phyloP scores from a whole-genome alignment of 2,329 filamentous ascomycete species.

The Pseudovirgaria hyperparasitica region DNA sequence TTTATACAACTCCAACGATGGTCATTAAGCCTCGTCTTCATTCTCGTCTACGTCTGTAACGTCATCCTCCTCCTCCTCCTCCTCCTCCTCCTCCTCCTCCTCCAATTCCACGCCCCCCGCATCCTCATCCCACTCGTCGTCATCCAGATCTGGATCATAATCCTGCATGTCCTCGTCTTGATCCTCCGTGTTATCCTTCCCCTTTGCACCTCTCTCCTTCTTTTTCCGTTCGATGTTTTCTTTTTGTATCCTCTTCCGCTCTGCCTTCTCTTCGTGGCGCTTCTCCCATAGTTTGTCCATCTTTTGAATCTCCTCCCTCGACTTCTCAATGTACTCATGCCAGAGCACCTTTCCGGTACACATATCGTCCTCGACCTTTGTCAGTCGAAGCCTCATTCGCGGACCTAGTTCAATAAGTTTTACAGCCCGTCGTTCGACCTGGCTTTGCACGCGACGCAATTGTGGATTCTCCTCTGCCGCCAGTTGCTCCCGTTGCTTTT shows the following conservation, averaged over 20 bases:
- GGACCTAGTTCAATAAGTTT: constrained; percentile 89
- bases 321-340: constrained; percentile 91
- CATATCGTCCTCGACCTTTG: constrained; percentile 91
- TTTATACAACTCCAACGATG: no score
- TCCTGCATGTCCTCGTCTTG: constrained; percentile 30
- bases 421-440: constrained; percentile 73
- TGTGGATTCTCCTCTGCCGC: constrained; percentile 26
- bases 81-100: constrained; percentile 39
- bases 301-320: constrained; percentile 59
- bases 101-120: constrained; percentile 38
- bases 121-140: constrained; percentile 29
- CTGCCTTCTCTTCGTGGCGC: constrained; percentile 67
- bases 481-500: constrained; percentile 30
- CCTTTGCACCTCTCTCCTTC: constrained; percentile 44
- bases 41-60: constrained; percentile 32
- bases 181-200: constrained; percentile 25
- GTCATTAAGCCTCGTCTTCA: constrained; percentile 12
- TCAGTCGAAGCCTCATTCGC: constrained; percentile 74
- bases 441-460: constrained; percentile 23
- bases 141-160: constrained; percentile 28
- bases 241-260: constrained; percentile 67
- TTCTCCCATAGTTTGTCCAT: constrained; percentile 76
- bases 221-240: constrained; percentile 84
- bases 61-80: constrained; percentile 34
- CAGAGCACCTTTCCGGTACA: constrained; percentile 89